Base-by-base conservation (phyloP, 2,329 filamentous ascomycete species). In the Ophiostoma perfectum region DNA sequence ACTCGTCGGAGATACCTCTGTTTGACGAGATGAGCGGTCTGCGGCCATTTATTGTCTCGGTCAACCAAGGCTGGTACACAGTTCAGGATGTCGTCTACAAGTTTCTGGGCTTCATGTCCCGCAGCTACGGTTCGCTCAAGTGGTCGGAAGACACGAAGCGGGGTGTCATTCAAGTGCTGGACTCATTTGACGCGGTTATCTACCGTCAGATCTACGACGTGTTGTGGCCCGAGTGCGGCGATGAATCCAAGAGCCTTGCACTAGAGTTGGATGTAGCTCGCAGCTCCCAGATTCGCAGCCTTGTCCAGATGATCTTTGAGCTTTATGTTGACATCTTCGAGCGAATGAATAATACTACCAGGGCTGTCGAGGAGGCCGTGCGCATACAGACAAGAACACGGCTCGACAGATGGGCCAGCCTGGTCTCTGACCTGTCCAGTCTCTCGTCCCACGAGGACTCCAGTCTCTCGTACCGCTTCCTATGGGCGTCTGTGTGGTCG, bases 291-390 rank as follows among this genome's bases (percentile, higher is more conserved):
- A 72, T 84, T 5, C 80, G 82, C 68, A 74, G 75, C 1, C 78
- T 87, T 5, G 77, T 84, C 2, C 82, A 87, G 66, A 88, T 87
- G 81, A 75, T 87, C 0, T 86, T 88, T 66, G 86, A 89, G 73
- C 79, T 88, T 5, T 84, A 88, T 69, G 78, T 88, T 9, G 86
- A 88, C 70, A 81, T 87, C 6, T 87, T 85, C 71, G 84, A 87
- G 69, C 79, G 83, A 62, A 83, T 85, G 68, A 86, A 64, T 11
- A 41, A 7, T 6, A 3, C 84, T 1, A 86, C 80, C 72, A 86
- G 82, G 68, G 82, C 85, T 65, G 79, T 79, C 64, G 77, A 75
- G 5, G 27, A 27, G 27, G 27, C 27, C 27, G 81, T 81, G 11
- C 80, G 82, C 2, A 73, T 81, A 42, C 81, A 84, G 71, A 83